A percentile compares a stretch with the other conserved stretches of the same genome.
Evolutionary conservation across 2,329 filamentous ascomycete genomes (phyloP).

Genomic region (Xenoacremonium recifei): DNA sequence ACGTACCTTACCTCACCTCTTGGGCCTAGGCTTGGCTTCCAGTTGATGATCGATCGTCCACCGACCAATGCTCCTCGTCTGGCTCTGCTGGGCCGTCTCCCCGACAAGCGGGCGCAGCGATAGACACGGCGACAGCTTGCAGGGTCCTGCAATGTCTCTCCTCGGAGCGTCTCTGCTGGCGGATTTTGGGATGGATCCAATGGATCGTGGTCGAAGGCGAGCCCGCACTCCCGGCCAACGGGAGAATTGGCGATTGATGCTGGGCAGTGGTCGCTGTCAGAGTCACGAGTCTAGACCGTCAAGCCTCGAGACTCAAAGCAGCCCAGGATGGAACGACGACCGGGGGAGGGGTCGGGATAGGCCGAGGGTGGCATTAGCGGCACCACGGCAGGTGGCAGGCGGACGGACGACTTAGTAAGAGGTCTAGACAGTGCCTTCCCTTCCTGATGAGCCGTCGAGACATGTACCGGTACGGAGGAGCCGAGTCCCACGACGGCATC

Average conservation of each 20-base stretch:
- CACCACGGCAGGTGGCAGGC: neutral
- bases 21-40: no score
- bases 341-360: neutral
- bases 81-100: no score
- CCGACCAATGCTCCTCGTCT: no score
- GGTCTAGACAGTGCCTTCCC: no score
- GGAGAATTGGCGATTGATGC: neutral
- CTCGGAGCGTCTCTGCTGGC: no score
- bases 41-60: no score
- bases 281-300: neutral
- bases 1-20: no score
- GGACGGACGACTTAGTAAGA: no score
- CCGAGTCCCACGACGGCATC: neutral
- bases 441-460: no score
- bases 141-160: no score
- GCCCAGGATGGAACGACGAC: neutral
- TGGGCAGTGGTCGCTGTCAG: neutral
- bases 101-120: no score
- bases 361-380: neutral
- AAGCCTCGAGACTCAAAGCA: neutral
- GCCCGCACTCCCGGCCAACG: neutral
- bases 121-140: no score
- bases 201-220: neutral
- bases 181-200: neutral
- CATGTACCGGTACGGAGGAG: neutral